Evolutionary conservation across 2,329 filamentous ascomycete species (phyloP).

Genomic region (Xylariaceae sp.): DNA sequence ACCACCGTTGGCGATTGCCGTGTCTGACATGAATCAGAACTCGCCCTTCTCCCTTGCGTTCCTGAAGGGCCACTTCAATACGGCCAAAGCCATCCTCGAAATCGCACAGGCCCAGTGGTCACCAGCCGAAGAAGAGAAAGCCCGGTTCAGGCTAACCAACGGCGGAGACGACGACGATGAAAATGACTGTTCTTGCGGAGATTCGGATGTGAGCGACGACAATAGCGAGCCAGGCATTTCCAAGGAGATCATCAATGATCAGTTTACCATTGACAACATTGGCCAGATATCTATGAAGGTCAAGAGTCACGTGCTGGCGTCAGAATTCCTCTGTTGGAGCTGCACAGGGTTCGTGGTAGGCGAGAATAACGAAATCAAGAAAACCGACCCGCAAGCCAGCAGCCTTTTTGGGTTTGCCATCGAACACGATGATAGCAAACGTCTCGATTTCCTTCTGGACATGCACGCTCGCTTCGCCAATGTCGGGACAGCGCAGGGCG

Average conservation of each 20-base stretch:
- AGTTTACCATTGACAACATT: slow-evolving; percentile 71
- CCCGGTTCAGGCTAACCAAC: slow-evolving; percentile 43
- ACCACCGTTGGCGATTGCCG: slow-evolving; percentile 59
- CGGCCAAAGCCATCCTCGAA: slow-evolving; percentile 62
- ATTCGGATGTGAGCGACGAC: slow-evolving; percentile 31
- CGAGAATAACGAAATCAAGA: too few relatives aligned
- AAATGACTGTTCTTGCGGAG: slow-evolving; percentile 31
- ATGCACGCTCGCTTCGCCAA: slow-evolving; percentile 41
- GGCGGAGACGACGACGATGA: slow-evolving; percentile 32
- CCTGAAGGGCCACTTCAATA: slow-evolving; percentile 56
- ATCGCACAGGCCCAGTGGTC: slow-evolving; percentile 66
- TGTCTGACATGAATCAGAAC: slow-evolving; percentile 45
- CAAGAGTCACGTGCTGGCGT: slow-evolving; percentile 56
- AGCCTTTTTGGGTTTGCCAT: slow-evolving; percentile 43
- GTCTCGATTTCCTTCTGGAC: slow-evolving; percentile 55
- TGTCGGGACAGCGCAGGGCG: slow-evolving; percentile 31
- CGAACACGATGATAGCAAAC: slow-evolving; percentile 44
- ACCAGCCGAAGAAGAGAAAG: slow-evolving; percentile 46
- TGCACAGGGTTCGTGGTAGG: slow-evolving; percentile 33
- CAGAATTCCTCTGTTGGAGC: slow-evolving; percentile 42
- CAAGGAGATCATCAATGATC: slow-evolving; percentile 55
- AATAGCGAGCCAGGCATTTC: slow-evolving; percentile 41
- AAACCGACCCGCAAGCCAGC: slow-evolving; percentile 4
- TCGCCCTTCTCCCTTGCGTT: slow-evolving; percentile 65
- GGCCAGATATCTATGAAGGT: slow-evolving; percentile 64